A percentile compares a stretch with the other conserved stretches of the same genome.
phyloP scores from a whole-genome alignment of 78 protist genomes.

The Chrysochromulina parva region DNA sequence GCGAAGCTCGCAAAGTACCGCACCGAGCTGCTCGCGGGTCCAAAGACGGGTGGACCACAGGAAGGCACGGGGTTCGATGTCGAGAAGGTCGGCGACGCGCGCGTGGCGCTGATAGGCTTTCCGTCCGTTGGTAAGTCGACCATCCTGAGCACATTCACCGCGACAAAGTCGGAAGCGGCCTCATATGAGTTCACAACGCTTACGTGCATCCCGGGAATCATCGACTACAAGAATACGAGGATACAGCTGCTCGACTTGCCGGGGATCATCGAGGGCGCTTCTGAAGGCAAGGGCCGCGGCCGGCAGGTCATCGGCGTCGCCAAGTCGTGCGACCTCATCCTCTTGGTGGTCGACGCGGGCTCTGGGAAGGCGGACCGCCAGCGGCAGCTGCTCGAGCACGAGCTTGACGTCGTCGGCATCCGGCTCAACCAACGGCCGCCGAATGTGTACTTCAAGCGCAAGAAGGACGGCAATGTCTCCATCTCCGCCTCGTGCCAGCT shows the following conservation, averaged over 20 bases:
- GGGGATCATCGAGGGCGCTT: constrained; percentile 91
- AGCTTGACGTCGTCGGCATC: too few relatives aligned
- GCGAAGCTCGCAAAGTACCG: constrained; percentile 65
- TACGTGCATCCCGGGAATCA: constrained; percentile 82
- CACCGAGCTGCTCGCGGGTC: constrained; percentile 57
- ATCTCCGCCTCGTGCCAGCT: too few relatives aligned
- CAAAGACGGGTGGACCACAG: neutral
- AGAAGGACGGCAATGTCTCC: too few relatives aligned
- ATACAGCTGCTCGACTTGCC: constrained; percentile 84
- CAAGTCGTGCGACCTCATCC: too few relatives aligned
- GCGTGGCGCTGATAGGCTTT: constrained; percentile 85
- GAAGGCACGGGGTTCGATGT: constrained; percentile 80
- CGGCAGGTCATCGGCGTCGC: neutral
- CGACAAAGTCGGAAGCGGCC: constrained; percentile 72
- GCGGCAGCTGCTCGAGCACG: too few relatives aligned
- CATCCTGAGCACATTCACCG: constrained; percentile 65
- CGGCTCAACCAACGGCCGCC: too few relatives aligned
- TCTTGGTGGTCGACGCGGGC: too few relatives aligned
- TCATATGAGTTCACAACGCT: constrained; percentile 90
- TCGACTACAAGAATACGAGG: neutral
- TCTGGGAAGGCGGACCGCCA: too few relatives aligned
- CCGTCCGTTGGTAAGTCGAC: constrained; percentile 87
- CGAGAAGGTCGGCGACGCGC: constrained; percentile 75
- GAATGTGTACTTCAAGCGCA: too few relatives aligned
- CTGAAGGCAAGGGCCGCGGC: constrained; percentile 77